Percentiles rank a stretch among this genome's conserved stretches.
Conservation (phyloP, 805 yeast species). For the Schizosaccharomyces japonicus region DNA sequence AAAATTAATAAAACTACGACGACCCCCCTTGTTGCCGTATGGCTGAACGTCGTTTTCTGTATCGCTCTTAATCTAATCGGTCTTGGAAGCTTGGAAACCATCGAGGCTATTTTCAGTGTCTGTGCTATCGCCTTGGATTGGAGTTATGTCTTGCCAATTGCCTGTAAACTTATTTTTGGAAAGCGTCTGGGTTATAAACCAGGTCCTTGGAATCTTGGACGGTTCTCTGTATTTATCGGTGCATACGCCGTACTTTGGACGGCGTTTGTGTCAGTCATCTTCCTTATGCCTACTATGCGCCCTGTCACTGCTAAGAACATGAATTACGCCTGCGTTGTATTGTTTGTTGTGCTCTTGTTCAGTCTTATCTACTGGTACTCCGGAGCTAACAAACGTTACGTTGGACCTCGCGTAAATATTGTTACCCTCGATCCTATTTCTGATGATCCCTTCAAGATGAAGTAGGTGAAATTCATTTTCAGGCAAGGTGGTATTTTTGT, state of each 20-base stretch:
- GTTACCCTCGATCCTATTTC: not conserved
- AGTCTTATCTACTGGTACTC: slow-evolving; percentile 24
- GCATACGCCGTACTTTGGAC: slow-evolving; percentile 48
- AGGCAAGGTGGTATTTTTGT: no score
- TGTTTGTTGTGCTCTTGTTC: slow-evolving; percentile 20
- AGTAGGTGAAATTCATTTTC: not conserved
- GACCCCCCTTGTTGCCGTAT: slow-evolving; percentile 36
- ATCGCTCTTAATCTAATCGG: slow-evolving; percentile 37
- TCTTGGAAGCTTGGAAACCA: slow-evolving; percentile 44
- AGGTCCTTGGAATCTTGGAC: slow-evolving; percentile 47
- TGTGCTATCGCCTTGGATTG: slow-evolving; percentile 34
- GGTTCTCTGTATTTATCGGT: slow-evolving; percentile 51
- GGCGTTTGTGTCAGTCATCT: slow-evolving; percentile 24
- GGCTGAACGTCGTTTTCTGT: slow-evolving; percentile 29
- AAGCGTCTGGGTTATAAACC: slow-evolving; percentile 45
- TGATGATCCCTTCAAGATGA: not conserved
- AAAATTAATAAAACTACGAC: slow-evolving; percentile 24
- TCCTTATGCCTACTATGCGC: slow-evolving; percentile 29
- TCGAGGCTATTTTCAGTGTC: slow-evolving; percentile 38
- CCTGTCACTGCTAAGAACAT: slow-evolving; percentile 23
- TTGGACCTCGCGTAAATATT: slow-evolving; percentile 16
- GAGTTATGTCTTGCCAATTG: slow-evolving; percentile 33
- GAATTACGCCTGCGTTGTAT: slow-evolving; percentile 32
- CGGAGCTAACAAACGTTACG: slow-evolving; percentile 32
- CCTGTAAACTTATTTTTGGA: slow-evolving; percentile 25